Conservation (phyloP, 2,329 filamentous ascomycete species). For the Botrytis byssoidea region DNA sequence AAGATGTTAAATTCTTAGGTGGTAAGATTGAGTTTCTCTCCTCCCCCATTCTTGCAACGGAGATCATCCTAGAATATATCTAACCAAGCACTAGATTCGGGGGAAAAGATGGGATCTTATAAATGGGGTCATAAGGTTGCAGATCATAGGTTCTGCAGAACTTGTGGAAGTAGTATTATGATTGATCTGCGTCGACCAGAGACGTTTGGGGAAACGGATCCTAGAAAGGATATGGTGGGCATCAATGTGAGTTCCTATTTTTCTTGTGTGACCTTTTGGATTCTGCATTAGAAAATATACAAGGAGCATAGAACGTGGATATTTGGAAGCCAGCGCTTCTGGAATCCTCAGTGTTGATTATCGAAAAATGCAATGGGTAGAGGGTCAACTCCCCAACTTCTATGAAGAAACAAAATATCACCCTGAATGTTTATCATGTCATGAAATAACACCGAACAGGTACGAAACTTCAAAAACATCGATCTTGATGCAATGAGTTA, state of each 20-base stretch:
- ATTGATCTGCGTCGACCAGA: constrained; percentile 26
- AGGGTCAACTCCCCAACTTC: background rate
- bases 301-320: background rate
- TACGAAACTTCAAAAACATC: constrained; percentile 30
- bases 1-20: constrained; percentile 24
- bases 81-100: background rate
- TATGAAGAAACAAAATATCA: background rate
- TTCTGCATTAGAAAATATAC: background rate
- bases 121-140: constrained; percentile 25
- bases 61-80: background rate
- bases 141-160: constrained; percentile 31
- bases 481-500: constrained; percentile 30
- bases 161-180: constrained; percentile 29
- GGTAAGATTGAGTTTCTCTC: constrained; percentile 14
- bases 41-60: background rate
- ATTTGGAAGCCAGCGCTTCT: background rate
- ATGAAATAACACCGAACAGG: constrained; percentile 14
- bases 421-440: too few species aligned
- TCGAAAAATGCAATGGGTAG: too few species aligned
- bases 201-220: constrained; percentile 21
- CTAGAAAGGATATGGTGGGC: constrained; percentile 29
- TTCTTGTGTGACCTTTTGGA: background rate
- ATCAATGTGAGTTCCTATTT: constrained; percentile 29
- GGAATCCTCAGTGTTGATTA: too few species aligned
- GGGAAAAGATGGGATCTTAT: constrained; percentile 22